Evolutionary conservation across 1,284 basidiomycete genomes (phyloP), one percentile per base, ranked within the genome.

Genomic region (Mrakiaceae sp.): DNA sequence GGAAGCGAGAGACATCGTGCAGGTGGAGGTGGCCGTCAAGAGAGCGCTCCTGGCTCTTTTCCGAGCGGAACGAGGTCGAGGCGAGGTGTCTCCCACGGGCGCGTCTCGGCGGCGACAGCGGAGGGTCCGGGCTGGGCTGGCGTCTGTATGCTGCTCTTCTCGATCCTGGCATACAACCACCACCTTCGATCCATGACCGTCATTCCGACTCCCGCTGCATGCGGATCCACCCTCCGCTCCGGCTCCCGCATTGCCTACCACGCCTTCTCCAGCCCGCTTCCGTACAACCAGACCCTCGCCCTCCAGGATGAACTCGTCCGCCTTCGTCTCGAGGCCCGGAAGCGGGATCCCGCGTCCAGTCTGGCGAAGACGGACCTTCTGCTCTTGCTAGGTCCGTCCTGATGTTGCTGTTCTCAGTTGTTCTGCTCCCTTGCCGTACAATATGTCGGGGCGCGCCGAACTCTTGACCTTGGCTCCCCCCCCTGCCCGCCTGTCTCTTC

Each of bases 281-380:
- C 88, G 0, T 91, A 93, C 72, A 74, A 77, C 11, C 80, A 80
- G 16, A 84, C 87, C 0, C 81, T 92, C 60, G 79, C 80, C 7
- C 76, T 93, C 40, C 87, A 90, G 74, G 82, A 90, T 71, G 79
- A 76, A 64, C 78, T 90, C 16, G 84, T 90, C 69, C 76, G 81
- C 59, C 71, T 83, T 57, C 83, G 88, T 73, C 77, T 87, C 39
- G 67, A 64, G 50, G 69, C 72, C 2, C 69, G 69, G 60, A 64
- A 66, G 61, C 66, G 48, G 12, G 67, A 67, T 67, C 76, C 64
- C 42, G 65, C 64, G 64, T 63, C 52, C 64, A 58, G 58, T 58
- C 62, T 73, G 16, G 78, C 78, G 0, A 66, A 66, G 6, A 75
- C 78, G 54, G 81, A 82, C 69, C 72, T 81, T 9, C 64, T 83